Conservation (phyloP, 352 stramenopile species). For the Phytophthora sp. region DNA sequence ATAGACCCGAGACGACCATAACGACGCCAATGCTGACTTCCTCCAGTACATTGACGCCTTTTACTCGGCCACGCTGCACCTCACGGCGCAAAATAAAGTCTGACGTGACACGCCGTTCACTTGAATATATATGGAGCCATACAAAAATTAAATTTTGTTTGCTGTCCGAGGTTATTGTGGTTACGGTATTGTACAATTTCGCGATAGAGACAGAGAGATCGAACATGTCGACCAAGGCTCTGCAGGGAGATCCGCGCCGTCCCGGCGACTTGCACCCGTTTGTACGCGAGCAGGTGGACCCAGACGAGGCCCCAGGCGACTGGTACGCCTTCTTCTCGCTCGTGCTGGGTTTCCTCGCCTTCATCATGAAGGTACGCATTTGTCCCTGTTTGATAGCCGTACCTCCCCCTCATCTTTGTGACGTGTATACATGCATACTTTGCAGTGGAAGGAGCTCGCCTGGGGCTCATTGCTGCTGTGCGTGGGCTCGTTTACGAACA, state of each 20-base stretch:
- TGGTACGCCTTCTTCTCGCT: constrained; percentile 77
- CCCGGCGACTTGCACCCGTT: constrained; percentile 76
- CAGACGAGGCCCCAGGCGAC: constrained; percentile 46
- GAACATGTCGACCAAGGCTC: constrained; percentile 33
- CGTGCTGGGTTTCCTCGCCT: constrained; percentile 56
- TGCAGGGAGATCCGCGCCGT: constrained; percentile 63
- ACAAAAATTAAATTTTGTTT: no score
- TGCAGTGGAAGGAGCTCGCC: constrained; percentile 69
- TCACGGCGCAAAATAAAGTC: constrained; percentile 40
- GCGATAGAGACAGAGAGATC: constrained; percentile 19
- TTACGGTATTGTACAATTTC: constrained; percentile 2
- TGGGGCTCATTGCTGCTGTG: constrained; percentile 75
- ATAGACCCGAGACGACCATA: neutral
- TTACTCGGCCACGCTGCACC: constrained; percentile 54
- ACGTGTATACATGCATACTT: neutral
- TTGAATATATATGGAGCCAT: neutral
- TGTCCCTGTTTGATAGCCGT: neutral
- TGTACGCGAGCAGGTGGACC: constrained; percentile 58
- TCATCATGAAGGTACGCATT: constrained; percentile 82
- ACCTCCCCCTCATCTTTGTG: neutral
- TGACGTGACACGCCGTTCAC: constrained; percentile 10
- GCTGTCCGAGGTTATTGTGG: no score
- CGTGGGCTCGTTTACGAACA: constrained; percentile 67
- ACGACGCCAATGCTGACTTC: constrained; percentile 54
- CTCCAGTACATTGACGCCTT: constrained; percentile 75